Percentiles rank a stretch among this genome's conserved stretches.
Evolutionary conservation across 2,329 filamentous ascomycete species (phyloP).

Genomic region (Orbilia javanica): DNA sequence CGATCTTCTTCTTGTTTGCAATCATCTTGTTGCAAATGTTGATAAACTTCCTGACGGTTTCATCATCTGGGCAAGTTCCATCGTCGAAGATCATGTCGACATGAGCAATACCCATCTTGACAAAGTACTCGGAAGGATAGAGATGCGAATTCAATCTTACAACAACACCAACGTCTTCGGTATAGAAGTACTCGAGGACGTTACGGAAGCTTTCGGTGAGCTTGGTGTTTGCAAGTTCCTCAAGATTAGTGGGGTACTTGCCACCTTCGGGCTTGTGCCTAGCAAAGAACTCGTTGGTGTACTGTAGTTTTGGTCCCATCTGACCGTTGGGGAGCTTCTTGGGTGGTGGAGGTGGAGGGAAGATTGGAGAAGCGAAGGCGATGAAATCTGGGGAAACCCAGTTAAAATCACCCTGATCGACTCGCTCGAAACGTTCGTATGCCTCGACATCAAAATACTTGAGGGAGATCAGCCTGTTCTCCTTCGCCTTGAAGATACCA

Average conservation of each 20-base stretch:
- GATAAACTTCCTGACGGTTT: conserved; percentile 93
- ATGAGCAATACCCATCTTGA: conserved; percentile 92
- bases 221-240: conserved; percentile 71
- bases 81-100: conserved; percentile 99
- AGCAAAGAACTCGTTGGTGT: conserved; percentile 57
- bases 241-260: conserved; percentile 60
- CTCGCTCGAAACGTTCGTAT: conserved; percentile 93
- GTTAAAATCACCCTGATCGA: conserved; percentile 99
- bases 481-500: conserved; percentile 98
- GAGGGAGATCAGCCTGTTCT: conserved; percentile 89
- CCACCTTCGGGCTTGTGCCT: conserved; percentile 55
- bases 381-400: conserved; percentile 97
- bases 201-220: conserved; percentile 87
- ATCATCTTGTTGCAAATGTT: conserved; percentile 95
- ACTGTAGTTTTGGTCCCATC: conserved; percentile 51
- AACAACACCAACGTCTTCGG: conserved; percentile 89
- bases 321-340: conserved; percentile 58
- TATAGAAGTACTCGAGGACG: conserved; percentile 87
- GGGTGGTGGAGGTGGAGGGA: conserved; percentile 79
- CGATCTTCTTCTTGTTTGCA: conserved; percentile 88
- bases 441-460: conserved; percentile 96
- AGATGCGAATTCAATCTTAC: conserved; percentile 95
- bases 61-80: conserved; percentile 90
- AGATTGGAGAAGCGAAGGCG: conserved; percentile 92
- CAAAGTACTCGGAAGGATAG: conserved; percentile 97